Conservation (phyloP, 176 grass and related monocot genomes). For the Secale cereale region DNA sequence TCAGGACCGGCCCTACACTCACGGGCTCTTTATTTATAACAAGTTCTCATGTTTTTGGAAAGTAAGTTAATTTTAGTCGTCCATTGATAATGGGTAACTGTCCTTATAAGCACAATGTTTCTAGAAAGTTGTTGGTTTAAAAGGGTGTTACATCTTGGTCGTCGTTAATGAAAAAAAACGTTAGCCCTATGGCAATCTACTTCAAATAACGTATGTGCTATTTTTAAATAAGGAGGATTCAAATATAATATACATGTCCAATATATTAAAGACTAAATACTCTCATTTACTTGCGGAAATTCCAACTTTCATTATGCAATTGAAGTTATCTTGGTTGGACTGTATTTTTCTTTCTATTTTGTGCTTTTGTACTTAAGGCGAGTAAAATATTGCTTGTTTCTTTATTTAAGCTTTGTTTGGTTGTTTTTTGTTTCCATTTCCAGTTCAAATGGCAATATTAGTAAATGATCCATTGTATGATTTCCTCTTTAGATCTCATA, state of each 20-base stretch:
- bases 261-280: too few relatives aligned
- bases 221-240: neutral
- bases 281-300: too few relatives aligned
- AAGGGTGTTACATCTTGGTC: too few relatives aligned
- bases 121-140: neutral
- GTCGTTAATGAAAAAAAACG: neutral
- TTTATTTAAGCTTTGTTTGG: neutral
- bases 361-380: neutral
- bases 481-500: neutral
- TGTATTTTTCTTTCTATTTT: neutral
- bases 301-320: too few relatives aligned
- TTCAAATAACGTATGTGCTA: neutral
- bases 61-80: too few relatives aligned
- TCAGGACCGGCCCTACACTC: too few relatives aligned
- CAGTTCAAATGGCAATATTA: neutral
- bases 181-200: neutral
- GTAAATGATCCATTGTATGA: neutral
- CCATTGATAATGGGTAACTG: neutral
- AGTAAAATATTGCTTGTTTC: neutral
- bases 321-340: neutral
- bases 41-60: too few relatives aligned
- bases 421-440: neutral
- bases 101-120: neutral
- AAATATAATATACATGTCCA: neutral
- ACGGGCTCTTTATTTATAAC: too few relatives aligned